Conservation (phyloP, 2,329 filamentous ascomycete species). For the Trichophyton rubrum region DNA sequence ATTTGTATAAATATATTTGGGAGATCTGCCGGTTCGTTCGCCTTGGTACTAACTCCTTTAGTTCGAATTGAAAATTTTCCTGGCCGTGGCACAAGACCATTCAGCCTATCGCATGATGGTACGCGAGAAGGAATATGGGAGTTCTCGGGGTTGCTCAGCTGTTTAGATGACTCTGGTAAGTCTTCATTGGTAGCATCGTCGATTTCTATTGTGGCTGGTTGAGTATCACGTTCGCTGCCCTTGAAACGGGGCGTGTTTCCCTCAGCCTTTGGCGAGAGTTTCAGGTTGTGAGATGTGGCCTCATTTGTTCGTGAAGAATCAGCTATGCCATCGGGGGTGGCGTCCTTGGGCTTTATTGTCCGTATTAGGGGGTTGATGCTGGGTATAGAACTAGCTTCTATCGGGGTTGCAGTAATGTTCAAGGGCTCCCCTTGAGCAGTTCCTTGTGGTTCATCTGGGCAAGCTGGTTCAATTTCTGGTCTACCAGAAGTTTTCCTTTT, state of each 20-base stretch:
- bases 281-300: not conserved
- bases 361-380: not conserved
- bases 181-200: not conserved
- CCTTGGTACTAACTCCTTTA: not conserved
- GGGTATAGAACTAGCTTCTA: not conserved
- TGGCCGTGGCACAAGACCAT: not conserved
- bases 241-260: not conserved
- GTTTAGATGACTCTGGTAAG: not conserved
- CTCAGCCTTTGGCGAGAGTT: not conserved
- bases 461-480: not conserved
- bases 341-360: not conserved
- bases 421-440: not conserved
- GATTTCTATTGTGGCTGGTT: not conserved
- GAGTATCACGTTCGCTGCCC: not conserved
- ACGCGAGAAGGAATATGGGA: no score
- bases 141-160: no score
- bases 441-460: not conserved
- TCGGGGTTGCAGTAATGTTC: not conserved
- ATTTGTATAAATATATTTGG: conserved; percentile 36
- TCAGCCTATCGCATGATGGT: not conserved
- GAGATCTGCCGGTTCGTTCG: conserved; percentile 16
- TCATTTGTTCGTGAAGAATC: not conserved
- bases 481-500: conserved; percentile 28
- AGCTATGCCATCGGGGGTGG: not conserved
- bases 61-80: not conserved